Base-by-base conservation (phyloP, 805 yeast species). In the Yarrowia phangngaensis region DNA sequence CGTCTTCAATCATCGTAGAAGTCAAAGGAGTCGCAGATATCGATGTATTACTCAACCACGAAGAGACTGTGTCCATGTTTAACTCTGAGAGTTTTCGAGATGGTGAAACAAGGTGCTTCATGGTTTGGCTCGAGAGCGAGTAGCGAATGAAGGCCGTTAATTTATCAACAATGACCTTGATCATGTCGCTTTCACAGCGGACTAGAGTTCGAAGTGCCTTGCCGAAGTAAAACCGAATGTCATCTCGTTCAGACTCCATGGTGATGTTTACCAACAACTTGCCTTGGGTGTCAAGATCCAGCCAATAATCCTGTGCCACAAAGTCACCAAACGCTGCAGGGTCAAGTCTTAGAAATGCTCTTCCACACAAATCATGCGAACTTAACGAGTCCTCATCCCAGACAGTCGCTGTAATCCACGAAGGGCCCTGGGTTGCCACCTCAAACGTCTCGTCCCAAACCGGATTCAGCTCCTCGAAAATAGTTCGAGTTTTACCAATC, bases 371-470 rank as follows among this genome's bases (percentile, higher is more conserved):
- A 7, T 77, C 77, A 52, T 82, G 82, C 7, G 76, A 71, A 2
- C 77, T 69, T 8, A 76, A 67, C 0, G 70, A 58, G 7, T 72
- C 66, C 31, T 78, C 82, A 57, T 81, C 82, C 94, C 95, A 85
- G 0, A 84, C 75, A 1, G 82, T 79, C 1, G 78, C 74, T 2
- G 78, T 72, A 1, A 83, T 55, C 20, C 76, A 70, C 27, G 72
- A 65, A 2, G 74, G 60, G 2, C 72, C 63, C 16, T 70, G 64
- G 0, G 73, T 70, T 0, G 65, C 63, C 3, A 70, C 58, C 61
- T 87, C 95, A 61, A 87, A 85, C 51, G 83, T 84, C 66, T 89
- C 95, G 58, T 85, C 84, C 94, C 94, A 90, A 12, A 74, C 76
- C 0, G 97, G 96, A 56, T 79, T 78, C 24, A 74, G 66, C 4